A percentile compares a stretch with the other conserved stretches of the same genome.
These are phyloP conservation scores for Penicillium odoratum DNA, from an alignment of 495 filamentous ascomycete species.

Conservation along the genomic window DNA sequence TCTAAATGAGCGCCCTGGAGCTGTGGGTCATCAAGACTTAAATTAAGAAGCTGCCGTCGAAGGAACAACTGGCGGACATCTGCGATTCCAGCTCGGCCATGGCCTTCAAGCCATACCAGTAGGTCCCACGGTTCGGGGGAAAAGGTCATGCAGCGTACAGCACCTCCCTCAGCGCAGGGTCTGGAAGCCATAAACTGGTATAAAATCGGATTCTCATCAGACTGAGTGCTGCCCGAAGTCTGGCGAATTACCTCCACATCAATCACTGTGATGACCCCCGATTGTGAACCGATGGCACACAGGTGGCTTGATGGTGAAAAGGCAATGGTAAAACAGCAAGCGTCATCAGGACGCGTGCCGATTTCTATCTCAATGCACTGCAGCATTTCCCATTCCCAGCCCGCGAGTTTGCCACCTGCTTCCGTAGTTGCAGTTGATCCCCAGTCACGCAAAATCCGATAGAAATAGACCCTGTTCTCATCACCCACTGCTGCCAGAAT, in stretches of 20 bases:
- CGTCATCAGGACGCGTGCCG: slow-evolving; percentile 35
- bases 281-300: slow-evolving; percentile 71
- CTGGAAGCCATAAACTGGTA: slow-evolving; percentile 58
- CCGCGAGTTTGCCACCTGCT: slow-evolving; percentile 41
- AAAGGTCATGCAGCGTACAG: slow-evolving; percentile 88
- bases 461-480: slow-evolving; percentile 78
- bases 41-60: slow-evolving; percentile 69
- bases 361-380: slow-evolving; percentile 40
- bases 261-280: slow-evolving; percentile 68
- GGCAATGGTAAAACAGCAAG: slow-evolving; percentile 66
- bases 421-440: slow-evolving; percentile 44
- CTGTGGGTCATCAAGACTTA: slow-evolving; percentile 57
- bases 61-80: slow-evolving; percentile 78
- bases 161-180: slow-evolving; percentile 62
- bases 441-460: slow-evolving; percentile 49
- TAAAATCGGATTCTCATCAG: slow-evolving; percentile 35
- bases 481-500: slow-evolving; percentile 85
- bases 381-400: slow-evolving; percentile 40
- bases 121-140: slow-evolving; percentile 88
- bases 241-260: slow-evolving; percentile 54
- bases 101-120: slow-evolving; percentile 90
- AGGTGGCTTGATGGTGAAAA: slow-evolving; percentile 68
- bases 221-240: slow-evolving; percentile 34
- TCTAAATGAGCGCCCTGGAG: slow-evolving; percentile 57
- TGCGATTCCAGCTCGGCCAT: slow-evolving; percentile 77